Evolutionary conservation across 768 basidiomycete species (phyloP), one percentile per base, ranked within the genome.

Genomic region (Termitomyces sp.): DNA sequence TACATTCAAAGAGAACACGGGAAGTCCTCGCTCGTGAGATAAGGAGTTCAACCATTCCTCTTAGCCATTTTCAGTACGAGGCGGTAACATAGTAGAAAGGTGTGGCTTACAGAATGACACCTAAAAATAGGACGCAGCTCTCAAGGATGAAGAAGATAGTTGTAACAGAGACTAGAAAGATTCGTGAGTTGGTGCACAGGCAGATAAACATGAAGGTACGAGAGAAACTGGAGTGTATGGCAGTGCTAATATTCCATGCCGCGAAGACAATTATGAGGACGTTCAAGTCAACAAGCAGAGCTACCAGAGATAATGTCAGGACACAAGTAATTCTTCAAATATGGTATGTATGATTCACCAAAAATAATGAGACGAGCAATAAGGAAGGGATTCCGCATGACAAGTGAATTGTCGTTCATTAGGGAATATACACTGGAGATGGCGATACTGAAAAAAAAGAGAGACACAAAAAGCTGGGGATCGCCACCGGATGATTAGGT

Each of bases 291-390:
- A 71, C 60, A 38, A 84, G 70, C 43, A 84, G 71, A 56, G 73
- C 79, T 80, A 61, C 35, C 14, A 37, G 14, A 19, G 28, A 45
- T 19, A 15, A 41, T 32, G 32, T 52, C n/a, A 53, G n/a, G 19
- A 34, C 24, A 24, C n/a, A 6, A 9, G n/a, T 0, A 44, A 19
- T 28, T 28, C 8, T 35, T 52, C 7, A 17, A 34, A 6, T 17
- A 55, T 19, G 32, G 40, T 32, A 44, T 28, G 40, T 46, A 38
- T 7, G 0, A 64, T 81, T 65, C 57, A 85, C 87, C 77, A 58
- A 87, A 79, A 53, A 81, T 66, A 40, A 84, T 75, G 26, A 80
- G 75, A 51, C 87, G 82, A 55, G 78, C 64, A 52, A 83, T 66
- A 50, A 87, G 67, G 66, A 88, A 84, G 3, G 77, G 69, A 62